Conservation (phyloP, 257 asterid genomes). For the Linaria vulgaris region DNA sequence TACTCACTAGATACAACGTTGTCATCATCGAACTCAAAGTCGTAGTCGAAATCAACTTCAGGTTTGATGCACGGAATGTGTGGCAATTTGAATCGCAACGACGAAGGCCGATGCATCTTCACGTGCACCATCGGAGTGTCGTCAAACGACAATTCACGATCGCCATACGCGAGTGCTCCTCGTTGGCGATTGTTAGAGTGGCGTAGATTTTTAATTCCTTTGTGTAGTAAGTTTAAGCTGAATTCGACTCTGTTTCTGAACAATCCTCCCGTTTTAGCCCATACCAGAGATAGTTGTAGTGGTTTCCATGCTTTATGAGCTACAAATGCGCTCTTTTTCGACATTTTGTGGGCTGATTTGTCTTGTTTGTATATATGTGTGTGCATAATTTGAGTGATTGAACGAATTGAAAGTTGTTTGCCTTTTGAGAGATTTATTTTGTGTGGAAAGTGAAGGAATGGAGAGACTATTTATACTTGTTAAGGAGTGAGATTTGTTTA, state of each 20-base stretch:
- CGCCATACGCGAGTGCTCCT: conserved; percentile 51
- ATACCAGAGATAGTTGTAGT: conserved; percentile 52
- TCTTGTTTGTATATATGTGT: too few species aligned
- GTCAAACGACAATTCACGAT: conserved; percentile 68
- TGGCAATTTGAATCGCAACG: conserved; percentile 58
- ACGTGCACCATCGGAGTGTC: conserved; percentile 55
- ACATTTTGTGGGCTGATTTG: too few species aligned
- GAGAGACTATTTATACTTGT: too few species aligned
- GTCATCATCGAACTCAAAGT: conserved; percentile 25
- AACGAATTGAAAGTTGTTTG: too few species aligned
- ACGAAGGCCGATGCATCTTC: conserved; percentile 64
- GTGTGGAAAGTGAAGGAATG: too few species aligned
- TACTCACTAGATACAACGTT: too few species aligned
- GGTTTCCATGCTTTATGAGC: conserved; percentile 49
- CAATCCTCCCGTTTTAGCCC: conserved; percentile 56
- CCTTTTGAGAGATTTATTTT: too few species aligned
- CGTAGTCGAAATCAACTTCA: conserved; percentile 49
- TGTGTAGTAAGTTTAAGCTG: conserved; percentile 32
- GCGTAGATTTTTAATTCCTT: conserved; percentile 38
- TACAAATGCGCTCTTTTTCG: conserved; percentile 28
- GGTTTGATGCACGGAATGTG: conserved; percentile 67
- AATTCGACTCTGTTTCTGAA: conserved; percentile 36
- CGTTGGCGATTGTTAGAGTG: conserved; percentile 16
- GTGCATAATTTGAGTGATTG: too few species aligned
- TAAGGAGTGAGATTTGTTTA: too few species aligned